Base-by-base conservation (phyloP, 257 asterid species). In the Solanum piurae region DNA sequence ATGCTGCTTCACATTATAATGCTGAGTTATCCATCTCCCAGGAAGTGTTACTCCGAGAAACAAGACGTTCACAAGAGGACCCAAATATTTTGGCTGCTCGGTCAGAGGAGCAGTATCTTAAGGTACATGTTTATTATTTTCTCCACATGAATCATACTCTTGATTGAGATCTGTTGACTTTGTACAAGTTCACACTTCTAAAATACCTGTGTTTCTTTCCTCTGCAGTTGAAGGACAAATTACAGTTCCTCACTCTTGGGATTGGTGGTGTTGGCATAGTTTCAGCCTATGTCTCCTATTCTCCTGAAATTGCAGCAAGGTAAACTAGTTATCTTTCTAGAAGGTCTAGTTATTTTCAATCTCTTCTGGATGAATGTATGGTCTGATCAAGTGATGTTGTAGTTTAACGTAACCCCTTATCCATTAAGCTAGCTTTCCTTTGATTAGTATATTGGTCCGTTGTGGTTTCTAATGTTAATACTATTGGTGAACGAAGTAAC, bases 261-360 rank as follows among this genome's bases (percentile, higher is more conserved):
- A 89, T 97, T 37, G 99, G 98, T 84, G 95, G 97, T 4, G 44
- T 95, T 87, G 98, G 99, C 83, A 36, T 95, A 72, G n/a, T 97
- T 76, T 97, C 98, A 16, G 94, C 98, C 40, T 94, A 93, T 89
- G 25, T 95, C 36, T 89, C 99, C 18, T 97, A 97, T 89, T 87
- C 98, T 88, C 98, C 98, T 23, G 98, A 94, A 93, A 93, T 95
- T 89, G 91, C 98, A 68, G 93, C 91, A 12, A 97, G 99, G 99
- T 95, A 89, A 86, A 71, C 83, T 27, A 40, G 27, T 69, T 25
- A 76, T 4, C 86, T 49, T 82, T 46, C 29, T 27, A 82, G 55
- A 83, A 27, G 11, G 72, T 89, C 69, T 82, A 6, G 44, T 49
- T 85, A 74, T 31, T 82, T 49, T 49, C 42, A 9, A 79, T 6